Percentiles rank a stretch among this genome's conserved stretches.
These are phyloP conservation scores for Protomyces macrosporus DNA, from an alignment of 1,139 yeast species.

Conservation along the genomic window DNA sequence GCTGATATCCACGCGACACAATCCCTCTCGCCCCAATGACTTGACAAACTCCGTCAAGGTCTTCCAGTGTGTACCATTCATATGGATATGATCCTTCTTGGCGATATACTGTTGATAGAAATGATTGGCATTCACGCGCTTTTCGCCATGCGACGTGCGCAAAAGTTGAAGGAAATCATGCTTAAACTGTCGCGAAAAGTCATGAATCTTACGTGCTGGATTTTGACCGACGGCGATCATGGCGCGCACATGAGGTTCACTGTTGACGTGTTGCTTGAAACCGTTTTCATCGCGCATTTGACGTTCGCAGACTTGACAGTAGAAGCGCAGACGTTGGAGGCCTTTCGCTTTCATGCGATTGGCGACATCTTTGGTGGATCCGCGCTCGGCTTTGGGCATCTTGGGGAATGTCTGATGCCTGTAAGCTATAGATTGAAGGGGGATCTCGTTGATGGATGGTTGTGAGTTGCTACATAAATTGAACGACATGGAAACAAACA, in stretches of 20 bases:
- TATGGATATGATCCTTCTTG: slow-evolving; percentile 76
- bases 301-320: slow-evolving; percentile 86
- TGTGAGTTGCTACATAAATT: not conserved
- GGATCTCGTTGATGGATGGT: not conserved
- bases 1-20: slow-evolving; percentile 51
- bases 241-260: slow-evolving; percentile 67
- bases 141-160: slow-evolving; percentile 71
- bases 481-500: no score
- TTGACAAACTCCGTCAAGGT: slow-evolving; percentile 67
- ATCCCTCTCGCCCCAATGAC: slow-evolving; percentile 55
- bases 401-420: not conserved
- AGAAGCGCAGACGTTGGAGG: slow-evolving; percentile 74
- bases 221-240: slow-evolving; percentile 44
- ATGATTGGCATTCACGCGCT: slow-evolving; percentile 69
- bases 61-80: slow-evolving; percentile 82
- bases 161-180: slow-evolving; percentile 61
- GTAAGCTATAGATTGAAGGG: no score
- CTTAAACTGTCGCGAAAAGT: slow-evolving; percentile 58
- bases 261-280: slow-evolving; percentile 74
- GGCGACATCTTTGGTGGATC: slow-evolving; percentile 75
- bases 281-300: slow-evolving; percentile 97
- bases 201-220: slow-evolving; percentile 50
- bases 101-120: slow-evolving; percentile 80
- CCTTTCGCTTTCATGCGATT: slow-evolving; percentile 79
- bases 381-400: slow-evolving; percentile 53